A percentile compares a stretch with the other conserved stretches of the same genome.
Evolutionary conservation across 805 yeast genomes (phyloP).

Genomic region (Hanseniaspora jakobsenii): DNA sequence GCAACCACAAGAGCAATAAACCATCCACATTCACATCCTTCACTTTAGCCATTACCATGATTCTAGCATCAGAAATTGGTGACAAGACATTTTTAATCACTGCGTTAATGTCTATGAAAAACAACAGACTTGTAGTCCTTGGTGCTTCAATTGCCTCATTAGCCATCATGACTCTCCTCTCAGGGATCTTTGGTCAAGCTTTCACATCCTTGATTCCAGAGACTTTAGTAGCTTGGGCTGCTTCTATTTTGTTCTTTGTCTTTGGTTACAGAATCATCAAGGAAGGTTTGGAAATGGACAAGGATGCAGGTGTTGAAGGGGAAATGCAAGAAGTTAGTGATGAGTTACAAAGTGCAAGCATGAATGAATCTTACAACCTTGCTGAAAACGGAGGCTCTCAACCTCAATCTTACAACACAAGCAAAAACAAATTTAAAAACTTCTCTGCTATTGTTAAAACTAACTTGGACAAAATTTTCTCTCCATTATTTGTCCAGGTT

Average conservation of each 20-base stretch:
- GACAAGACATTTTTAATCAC: conserved; percentile 95
- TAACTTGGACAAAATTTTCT: conserved; percentile 51
- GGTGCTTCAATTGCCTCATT: conserved; percentile 76
- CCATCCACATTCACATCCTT: conserved; percentile 35
- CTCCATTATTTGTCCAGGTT: conserved; percentile 89
- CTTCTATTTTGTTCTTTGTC: conserved; percentile 66
- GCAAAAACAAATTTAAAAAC: conserved; percentile 18
- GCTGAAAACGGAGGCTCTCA: conserved; percentile 44
- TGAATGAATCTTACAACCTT: conserved; percentile 39
- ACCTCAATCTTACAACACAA: conserved; percentile 5
- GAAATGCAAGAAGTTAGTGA: conserved; percentile 96
- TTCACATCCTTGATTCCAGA: conserved; percentile 75
- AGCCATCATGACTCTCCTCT: conserved; percentile 78
- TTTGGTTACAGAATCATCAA: conserved; percentile 64
- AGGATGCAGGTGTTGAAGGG: conserved; percentile 78
- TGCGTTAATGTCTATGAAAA: conserved; percentile 95
- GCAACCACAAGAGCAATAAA: neutral
- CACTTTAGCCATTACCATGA: conserved; percentile 78
- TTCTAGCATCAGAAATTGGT: conserved; percentile 88
- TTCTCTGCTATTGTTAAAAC: conserved; percentile 34
- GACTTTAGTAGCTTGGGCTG: conserved; percentile 65
- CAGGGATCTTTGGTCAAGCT: conserved; percentile 86
- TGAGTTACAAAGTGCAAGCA: conserved; percentile 59
- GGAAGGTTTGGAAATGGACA: conserved; percentile 77
- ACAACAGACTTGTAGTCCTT: conserved; percentile 73